phyloP scores from a whole-genome alignment of 305 asterid genomes.

The Salvia sclarea region DNA sequence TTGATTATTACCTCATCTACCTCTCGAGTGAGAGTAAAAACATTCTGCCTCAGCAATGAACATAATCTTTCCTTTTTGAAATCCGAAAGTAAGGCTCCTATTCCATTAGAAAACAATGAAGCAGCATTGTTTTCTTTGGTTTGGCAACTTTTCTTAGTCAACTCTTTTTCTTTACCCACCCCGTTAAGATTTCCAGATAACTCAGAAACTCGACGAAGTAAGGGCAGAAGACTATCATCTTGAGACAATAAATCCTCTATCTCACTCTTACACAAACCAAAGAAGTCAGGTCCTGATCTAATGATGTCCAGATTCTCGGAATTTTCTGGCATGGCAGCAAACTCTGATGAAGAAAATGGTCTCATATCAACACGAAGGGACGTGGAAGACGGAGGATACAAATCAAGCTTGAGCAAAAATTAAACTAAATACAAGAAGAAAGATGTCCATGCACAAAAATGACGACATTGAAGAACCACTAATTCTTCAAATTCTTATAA shows the following conservation, averaged over 20 bases:
- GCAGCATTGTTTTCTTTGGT: constrained; percentile 31
- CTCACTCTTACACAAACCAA: constrained; percentile 59
- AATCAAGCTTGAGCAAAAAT: not conserved
- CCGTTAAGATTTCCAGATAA: constrained; percentile 30
- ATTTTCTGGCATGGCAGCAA: constrained; percentile 43
- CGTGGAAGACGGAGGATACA: not conserved
- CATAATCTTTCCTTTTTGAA: constrained; percentile 53
- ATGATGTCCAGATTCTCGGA: constrained; percentile 29
- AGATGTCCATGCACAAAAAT: not conserved
- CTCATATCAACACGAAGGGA: constrained; percentile 9
- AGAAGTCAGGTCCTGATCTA: constrained; percentile 61
- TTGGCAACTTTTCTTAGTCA: constrained; percentile 29
- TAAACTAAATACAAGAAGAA: constrained; percentile 16
- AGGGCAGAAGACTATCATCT: constrained; percentile 49
- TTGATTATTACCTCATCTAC: constrained; percentile 66
- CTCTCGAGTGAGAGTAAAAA: constrained; percentile 55
- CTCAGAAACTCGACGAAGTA: constrained; percentile 32
- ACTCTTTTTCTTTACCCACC: constrained; percentile 24
- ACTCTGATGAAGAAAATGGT: constrained; percentile 39
- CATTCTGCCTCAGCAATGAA: constrained; percentile 60
- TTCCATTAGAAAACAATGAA: constrained; percentile 51
- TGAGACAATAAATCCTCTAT: constrained; percentile 51
- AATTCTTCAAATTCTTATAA: constrained; percentile 9
- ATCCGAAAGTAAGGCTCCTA: constrained; percentile 63
- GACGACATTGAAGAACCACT: not conserved